Conservation (phyloP, 129 eudicot genomes). For the Flaveria ramosissima region DNA sequence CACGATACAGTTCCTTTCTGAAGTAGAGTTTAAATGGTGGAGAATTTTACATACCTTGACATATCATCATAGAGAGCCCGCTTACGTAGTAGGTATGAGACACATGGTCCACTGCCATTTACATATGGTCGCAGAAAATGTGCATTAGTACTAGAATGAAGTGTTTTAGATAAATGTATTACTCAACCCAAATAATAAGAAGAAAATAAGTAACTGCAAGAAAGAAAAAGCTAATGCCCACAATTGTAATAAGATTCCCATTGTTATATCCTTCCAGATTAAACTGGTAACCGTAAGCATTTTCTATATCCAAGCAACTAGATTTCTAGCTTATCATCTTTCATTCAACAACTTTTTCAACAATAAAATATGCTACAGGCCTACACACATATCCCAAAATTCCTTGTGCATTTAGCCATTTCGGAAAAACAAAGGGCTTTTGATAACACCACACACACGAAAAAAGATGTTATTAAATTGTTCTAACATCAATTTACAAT, state of each 20-base stretch:
- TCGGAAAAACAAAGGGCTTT: too few relatives aligned
- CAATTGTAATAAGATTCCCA: neutral
- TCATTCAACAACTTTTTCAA: conserved; percentile 4
- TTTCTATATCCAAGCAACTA: conserved; percentile 18
- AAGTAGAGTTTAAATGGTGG: neutral
- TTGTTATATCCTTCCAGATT: neutral
- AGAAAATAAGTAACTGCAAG: neutral
- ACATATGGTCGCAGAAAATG: conserved; percentile 15
- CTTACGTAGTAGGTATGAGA: conserved; percentile 88
- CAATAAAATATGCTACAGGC: neutral
- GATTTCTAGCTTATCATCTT: conserved; percentile 11
- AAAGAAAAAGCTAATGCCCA: neutral
- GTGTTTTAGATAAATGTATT: neutral
- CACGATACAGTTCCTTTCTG: neutral
- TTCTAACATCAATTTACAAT: neutral
- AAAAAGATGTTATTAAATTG: neutral
- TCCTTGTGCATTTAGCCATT: too few relatives aligned
- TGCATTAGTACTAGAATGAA: conserved; percentile 7
- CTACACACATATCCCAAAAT: neutral
- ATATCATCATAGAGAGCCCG: conserved; percentile 94
- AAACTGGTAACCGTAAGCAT: neutral
- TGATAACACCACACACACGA: too few relatives aligned
- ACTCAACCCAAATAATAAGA: neutral
- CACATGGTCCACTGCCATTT: conserved; percentile 78
- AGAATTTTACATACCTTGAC: conserved; percentile 61